A percentile compares a stretch with the other conserved stretches of the same genome.
Evolutionary conservation across 2,329 filamentous ascomycete genomes (phyloP).

Genomic region (Exserohilum rostratum): DNA sequence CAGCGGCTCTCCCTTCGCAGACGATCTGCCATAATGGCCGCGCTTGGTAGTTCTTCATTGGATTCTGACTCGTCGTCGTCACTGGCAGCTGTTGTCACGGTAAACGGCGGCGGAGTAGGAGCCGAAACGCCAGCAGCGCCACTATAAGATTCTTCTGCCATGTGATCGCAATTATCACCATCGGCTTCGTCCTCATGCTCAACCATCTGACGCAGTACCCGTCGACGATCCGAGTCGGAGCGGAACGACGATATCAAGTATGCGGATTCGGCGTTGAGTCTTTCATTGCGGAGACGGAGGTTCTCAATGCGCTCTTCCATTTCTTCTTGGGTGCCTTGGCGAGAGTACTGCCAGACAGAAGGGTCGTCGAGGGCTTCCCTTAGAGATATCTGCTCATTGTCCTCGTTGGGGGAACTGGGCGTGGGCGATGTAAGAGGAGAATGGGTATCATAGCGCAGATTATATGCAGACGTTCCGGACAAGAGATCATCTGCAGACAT

Average conservation of each 20-base stretch:
- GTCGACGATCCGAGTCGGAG: constrained; percentile 18
- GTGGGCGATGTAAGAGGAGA: constrained; percentile 36
- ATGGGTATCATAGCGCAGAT: constrained; percentile 63
- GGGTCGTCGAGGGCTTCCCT: constrained; percentile 45
- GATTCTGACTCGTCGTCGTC: constrained; percentile 42
- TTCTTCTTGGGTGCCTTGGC: constrained; percentile 30
- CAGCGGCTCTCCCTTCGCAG: constrained; percentile 47
- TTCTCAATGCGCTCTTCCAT: constrained; percentile 38
- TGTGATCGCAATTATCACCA: constrained; percentile 42
- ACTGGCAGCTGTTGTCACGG: constrained; percentile 45
- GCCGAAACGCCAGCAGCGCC: constrained; percentile 39
- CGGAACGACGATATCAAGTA: constrained; percentile 17
- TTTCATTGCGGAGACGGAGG: constrained; percentile 27
- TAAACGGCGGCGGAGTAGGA: constrained; percentile 49
- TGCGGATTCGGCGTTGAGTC: constrained; percentile 14
- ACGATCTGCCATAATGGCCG: constrained; percentile 49
- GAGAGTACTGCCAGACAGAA: constrained; percentile 40
- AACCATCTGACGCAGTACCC: constrained; percentile 21
- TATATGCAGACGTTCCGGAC: constrained; percentile 73
- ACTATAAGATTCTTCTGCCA: constrained; percentile 26
- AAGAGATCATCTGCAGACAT: constrained; percentile 83
- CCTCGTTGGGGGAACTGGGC: constrained; percentile 28
- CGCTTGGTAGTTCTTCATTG: constrained; percentile 47
- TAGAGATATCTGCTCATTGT: constrained; percentile 42
- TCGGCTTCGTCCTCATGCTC: constrained; percentile 30